Percentiles rank a stretch among this genome's conserved stretches.
Evolutionary conservation across 2,329 filamentous ascomycete genomes (phyloP).

Genomic region (Dactylellina drechsleri): DNA sequence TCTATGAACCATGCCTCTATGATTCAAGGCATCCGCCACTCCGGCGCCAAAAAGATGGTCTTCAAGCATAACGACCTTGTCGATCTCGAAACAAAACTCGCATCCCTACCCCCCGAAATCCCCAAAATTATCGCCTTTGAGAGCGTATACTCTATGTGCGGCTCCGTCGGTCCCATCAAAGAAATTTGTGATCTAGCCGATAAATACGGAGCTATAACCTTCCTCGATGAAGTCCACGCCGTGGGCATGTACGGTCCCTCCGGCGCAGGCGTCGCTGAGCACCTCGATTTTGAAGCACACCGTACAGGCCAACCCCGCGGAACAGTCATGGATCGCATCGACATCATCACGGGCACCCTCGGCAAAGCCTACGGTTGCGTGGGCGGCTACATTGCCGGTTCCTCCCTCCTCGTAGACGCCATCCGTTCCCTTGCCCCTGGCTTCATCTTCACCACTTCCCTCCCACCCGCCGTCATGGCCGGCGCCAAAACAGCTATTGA

Average conservation of each 20-base stretch:
- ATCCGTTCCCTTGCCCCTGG: slow-evolving; percentile 94
- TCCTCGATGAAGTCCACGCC: slow-evolving; percentile 97
- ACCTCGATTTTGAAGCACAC: slow-evolving; percentile 92
- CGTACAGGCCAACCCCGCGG: slow-evolving; percentile 77
- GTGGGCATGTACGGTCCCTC: slow-evolving; percentile 99
- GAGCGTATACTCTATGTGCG: slow-evolving; percentile 99
- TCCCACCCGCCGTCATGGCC: slow-evolving; percentile 96
- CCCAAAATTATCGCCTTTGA: slow-evolving; percentile 99
- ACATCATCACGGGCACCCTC: slow-evolving; percentile 96
- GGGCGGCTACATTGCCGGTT: slow-evolving; percentile 96
- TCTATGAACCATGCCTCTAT: slow-evolving; percentile 98
- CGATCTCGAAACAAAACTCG: slow-evolving; percentile 91
- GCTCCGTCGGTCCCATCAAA: slow-evolving; percentile 93
- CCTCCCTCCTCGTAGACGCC: slow-evolving; percentile 84
- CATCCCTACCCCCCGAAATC: slow-evolving; percentile 81
- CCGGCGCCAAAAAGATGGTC: slow-evolving; percentile 94
- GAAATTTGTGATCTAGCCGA: slow-evolving; percentile 95
- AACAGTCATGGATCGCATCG: slow-evolving; percentile 92
- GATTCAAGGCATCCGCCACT: slow-evolving; percentile 99
- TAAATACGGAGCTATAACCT: slow-evolving; percentile 97
- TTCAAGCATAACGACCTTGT: slow-evolving; percentile 98
- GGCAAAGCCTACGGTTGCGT: slow-evolving; percentile 98
- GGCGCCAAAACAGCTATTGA: slow-evolving; percentile 91
- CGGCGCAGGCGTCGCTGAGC: slow-evolving; percentile 95
- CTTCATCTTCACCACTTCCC: slow-evolving; percentile 98